Percentiles rank a stretch among this genome's conserved stretches.
These are phyloP conservation scores for Diphasiastrum complanatum DNA, from an alignment of 83 land plant species.

Conservation along the genomic window DNA sequence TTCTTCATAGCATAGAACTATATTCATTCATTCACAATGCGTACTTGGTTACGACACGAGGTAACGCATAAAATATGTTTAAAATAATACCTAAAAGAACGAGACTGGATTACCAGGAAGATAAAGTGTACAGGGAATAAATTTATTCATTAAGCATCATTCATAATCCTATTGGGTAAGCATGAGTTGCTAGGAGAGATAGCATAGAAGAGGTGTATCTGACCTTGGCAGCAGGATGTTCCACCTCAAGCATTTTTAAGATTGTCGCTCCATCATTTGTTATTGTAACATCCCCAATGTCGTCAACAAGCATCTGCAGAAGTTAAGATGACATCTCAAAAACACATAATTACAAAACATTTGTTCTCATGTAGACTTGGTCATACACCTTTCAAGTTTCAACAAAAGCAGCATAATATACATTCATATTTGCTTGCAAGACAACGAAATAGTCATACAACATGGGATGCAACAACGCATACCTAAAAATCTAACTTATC, in stretches of 20 bases:
- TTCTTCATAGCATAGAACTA: too few species aligned
- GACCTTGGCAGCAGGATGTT: slow-evolving; percentile 99
- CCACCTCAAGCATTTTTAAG: slow-evolving; percentile 90
- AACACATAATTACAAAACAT: background rate
- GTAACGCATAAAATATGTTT: too few species aligned
- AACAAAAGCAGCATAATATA: too few species aligned
- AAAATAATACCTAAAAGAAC: too few species aligned
- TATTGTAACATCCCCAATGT: slow-evolving; percentile 92
- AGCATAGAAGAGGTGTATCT: background rate
- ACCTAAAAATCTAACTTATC: too few species aligned
- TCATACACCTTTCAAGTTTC: background rate
- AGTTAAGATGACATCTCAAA: background rate
- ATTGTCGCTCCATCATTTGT: slow-evolving; percentile 99
- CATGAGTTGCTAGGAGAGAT: background rate
- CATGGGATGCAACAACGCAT: too few species aligned
- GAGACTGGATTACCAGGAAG: too few species aligned
- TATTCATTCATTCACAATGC: too few species aligned
- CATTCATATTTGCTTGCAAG: too few species aligned
- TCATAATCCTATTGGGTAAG: background rate
- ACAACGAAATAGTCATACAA: too few species aligned
- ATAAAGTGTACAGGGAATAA: background rate
- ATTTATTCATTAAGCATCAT: background rate
- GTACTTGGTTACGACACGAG: too few species aligned
- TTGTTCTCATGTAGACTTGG: background rate
- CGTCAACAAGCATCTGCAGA: slow-evolving; percentile 98